Evolutionary conservation across 352 stramenopile genomes (phyloP).

Genomic region (Phytophthora idaei): DNA sequence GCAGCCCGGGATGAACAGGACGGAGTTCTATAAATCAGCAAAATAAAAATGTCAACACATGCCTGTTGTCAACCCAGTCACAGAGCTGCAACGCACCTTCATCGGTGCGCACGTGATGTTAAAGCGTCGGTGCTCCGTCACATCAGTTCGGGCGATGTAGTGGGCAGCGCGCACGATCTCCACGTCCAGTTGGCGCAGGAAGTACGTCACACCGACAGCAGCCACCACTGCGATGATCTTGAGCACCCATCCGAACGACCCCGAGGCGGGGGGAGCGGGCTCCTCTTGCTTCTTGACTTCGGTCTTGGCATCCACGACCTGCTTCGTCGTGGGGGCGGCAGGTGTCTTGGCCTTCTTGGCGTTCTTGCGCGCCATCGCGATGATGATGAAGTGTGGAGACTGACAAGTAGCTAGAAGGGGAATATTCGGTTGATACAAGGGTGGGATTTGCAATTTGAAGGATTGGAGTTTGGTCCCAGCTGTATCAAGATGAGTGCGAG

Average conservation of each 20-base stretch:
- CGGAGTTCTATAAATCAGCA: constrained; percentile 30
- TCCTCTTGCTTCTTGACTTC: constrained; percentile 13
- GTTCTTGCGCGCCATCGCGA: constrained; percentile 36
- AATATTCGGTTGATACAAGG: constrained; percentile 16
- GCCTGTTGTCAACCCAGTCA: not conserved
- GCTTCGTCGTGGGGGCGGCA: constrained; percentile 11
- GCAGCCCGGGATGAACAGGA: constrained; percentile 66
- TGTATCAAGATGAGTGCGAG: constrained; percentile 19
- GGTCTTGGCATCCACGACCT: constrained; percentile 15
- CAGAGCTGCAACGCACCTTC: constrained; percentile 37
- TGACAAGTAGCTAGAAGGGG: constrained; percentile 2
- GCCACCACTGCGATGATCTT: constrained; percentile 29
- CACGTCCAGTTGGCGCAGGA: constrained; percentile 27
- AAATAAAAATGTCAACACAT: not conserved
- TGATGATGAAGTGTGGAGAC: constrained; percentile 13
- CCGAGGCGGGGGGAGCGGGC: constrained; percentile 1
- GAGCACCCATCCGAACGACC: constrained; percentile 34
- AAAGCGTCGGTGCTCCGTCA: constrained; percentile 55
- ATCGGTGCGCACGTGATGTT: constrained; percentile 56
- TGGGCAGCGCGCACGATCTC: constrained; percentile 18
- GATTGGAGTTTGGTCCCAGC: not conserved
- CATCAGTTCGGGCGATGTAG: constrained; percentile 45
- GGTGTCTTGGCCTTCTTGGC: constrained; percentile 24
- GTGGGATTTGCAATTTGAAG: constrained; percentile 18
- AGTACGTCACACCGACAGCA: constrained; percentile 27